Base-by-base conservation (phyloP, 2,329 filamentous ascomycete genomes). In the Delphinella strobiligena region DNA sequence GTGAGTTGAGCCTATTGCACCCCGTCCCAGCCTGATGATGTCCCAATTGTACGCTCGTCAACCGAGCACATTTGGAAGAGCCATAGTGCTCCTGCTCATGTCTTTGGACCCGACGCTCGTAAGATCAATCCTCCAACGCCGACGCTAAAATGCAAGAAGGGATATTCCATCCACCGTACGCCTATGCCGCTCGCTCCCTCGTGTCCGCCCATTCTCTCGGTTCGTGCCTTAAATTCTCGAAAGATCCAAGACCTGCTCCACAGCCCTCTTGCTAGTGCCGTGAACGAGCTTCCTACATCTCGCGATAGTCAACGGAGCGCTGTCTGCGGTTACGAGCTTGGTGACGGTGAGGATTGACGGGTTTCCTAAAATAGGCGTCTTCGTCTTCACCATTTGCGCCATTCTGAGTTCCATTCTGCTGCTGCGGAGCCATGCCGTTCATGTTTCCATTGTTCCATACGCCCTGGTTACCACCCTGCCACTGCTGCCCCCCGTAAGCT, bases 321-420 rank as follows among this genome's bases (percentile, higher is more conserved):
- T 44, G 45, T 51, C 85, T 72, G 48, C 81, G 76, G 52, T 86
- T 80, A 52, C 82, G 75, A 54, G 87, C 85, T 60, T 88, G 81
- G 56, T 91, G 84, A 37, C 91, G 77, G 56, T 94, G 84, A 2
- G 88, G 89, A 56, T 98, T 98, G 46, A 96, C 84, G 0, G 91
- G 91, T 60, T 94, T 89, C 42, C 91, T 76, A 59, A 96, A 93
- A 63, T 98, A 98, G 5, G 91, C 84, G 44, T 87, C 85, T 42
- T 93, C 85, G 8, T 41, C 47, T 30, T 46, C 48, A 17, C 30
- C 15, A 15, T n/a, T 17, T 12, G 33, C 33, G 15, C 38, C 34
- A 14, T 41, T 34, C 24, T 41, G 41, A 31, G 37, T 37, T 30
- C 38, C 19, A 7, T 27, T 7, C 22, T 27, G 22, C 7, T 27